Base-by-base conservation (phyloP, 768 basidiomycete genomes). In the Clavaria fumosa region DNA sequence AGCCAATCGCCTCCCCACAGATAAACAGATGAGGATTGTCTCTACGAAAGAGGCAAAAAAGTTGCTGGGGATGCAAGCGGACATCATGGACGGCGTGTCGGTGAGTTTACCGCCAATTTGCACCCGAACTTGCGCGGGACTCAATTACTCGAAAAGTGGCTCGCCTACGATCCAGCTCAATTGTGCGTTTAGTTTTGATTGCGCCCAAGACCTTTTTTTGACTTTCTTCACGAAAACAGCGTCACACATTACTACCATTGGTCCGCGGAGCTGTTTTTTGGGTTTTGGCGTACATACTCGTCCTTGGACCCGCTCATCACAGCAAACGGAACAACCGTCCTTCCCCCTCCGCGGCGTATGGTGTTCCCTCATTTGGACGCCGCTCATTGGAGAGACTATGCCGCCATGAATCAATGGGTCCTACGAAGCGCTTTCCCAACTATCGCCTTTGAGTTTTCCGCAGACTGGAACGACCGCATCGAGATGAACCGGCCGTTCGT, bases 231-330 rank as follows among this genome's bases (percentile, higher is more conserved):
- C 38, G 34, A 21, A 37, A 6, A 19, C 33, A 86, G 83, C 58
- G 69, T 93, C 39, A 82, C 80, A 1, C 89, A 93, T 56, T 93
- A 91, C 53, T 93, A 89, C 53, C 89, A 96, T 50, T 90, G 83
- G 73, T 73, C 80, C 22, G 89, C 90, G 3, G 90, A 96, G 51
- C 70, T 90, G 14, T 79, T 83, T 61, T 85, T 86, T 45, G 90
- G 90, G 27, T 72, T 91, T 47, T 93, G 90, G 90, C 70, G 86
- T 5, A 76, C 88, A 0, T 93, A 91, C 54, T 70, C 85, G 23
- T 75, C 83, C 2, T 62, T 93, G 7, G 86, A 90, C 52, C 69
- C 71, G 1, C 57, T 55, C 15, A 88, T 91, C 36, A 56, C 73
- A 2, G 45, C 69, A 0, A 58, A 66, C 31, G 88, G 85, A 5